phyloP scores from a whole-genome alignment of 345 rosid species.

The Citrus australasica region DNA sequence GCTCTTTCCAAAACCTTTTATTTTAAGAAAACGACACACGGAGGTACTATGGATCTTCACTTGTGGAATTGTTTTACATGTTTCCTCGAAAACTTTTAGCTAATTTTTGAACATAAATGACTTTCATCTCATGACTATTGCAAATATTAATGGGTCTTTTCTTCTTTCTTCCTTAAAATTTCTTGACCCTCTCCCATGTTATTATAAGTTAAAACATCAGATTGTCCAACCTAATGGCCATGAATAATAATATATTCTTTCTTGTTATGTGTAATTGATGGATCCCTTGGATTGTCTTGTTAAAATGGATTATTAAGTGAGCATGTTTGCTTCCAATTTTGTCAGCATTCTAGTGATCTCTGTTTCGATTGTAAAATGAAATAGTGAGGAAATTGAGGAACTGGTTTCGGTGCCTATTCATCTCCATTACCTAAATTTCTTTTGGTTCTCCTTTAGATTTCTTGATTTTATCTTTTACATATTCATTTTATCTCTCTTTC shows the following conservation, averaged over 20 bases:
- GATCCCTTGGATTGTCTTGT: not conserved
- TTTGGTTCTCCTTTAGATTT: not conserved
- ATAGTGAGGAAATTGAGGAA: not conserved
- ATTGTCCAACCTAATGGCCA: not conserved
- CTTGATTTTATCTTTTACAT: not conserved
- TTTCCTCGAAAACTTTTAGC: not conserved
- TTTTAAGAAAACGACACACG: slow-evolving; percentile 71
- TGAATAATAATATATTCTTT: not conserved
- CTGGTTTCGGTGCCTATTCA: not conserved
- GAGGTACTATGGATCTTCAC: slow-evolving; percentile 49
- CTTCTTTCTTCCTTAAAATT: not conserved
- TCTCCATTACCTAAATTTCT: not conserved
- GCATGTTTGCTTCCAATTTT: not conserved
- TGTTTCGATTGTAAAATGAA: not conserved
- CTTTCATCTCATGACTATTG: not conserved
- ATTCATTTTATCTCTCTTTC: not conserved
- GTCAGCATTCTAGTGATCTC: not conserved
- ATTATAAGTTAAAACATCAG: not conserved
- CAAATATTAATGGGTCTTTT: not conserved
- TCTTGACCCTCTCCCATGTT: not conserved
- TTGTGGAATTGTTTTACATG: not conserved
- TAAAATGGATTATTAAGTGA: not conserved
- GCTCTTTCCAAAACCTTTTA: slow-evolving; percentile 96
- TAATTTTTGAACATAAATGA: not conserved
- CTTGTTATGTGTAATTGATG: not conserved